Conservation (phyloP, 2,329 filamentous ascomycete species). For the Colletotrichum sp. region DNA sequence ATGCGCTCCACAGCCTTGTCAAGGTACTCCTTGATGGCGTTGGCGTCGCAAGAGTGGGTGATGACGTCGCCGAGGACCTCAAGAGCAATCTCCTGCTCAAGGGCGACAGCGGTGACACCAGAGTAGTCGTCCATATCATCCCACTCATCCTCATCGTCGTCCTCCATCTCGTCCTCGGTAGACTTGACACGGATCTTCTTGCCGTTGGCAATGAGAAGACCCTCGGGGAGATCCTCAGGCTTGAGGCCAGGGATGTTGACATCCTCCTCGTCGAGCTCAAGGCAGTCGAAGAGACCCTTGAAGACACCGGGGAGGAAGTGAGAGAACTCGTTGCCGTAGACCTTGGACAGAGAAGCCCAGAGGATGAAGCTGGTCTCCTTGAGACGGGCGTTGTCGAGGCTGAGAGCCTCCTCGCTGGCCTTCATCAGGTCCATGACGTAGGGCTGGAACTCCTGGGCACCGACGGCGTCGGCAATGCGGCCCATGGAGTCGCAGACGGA, state of each 20-base stretch:
- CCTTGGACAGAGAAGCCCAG: constrained; percentile 93
- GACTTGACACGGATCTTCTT: constrained; percentile 83
- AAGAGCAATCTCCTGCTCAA: constrained; percentile 97
- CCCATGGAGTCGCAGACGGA: constrained; percentile 93
- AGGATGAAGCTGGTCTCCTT: constrained; percentile 97
- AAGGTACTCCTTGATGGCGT: constrained; percentile 78
- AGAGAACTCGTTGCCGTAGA: constrained; percentile 85
- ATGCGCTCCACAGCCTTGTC: constrained; percentile 87
- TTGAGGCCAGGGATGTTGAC: constrained; percentile 79
- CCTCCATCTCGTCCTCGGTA: constrained; percentile 58
- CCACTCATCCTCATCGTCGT: constrained; percentile 77
- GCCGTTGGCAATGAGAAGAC: constrained; percentile 78
- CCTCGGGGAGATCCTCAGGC: constrained; percentile 46
- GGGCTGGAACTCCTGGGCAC: constrained; percentile 83
- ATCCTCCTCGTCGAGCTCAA: constrained; percentile 90
- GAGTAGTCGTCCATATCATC: constrained; percentile 85
- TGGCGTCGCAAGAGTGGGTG: constrained; percentile 80
- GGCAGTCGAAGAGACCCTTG: constrained; percentile 80
- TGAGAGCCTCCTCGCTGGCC: constrained; percentile 88
- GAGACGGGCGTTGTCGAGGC: constrained; percentile 86
- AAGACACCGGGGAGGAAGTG: constrained; percentile 81
- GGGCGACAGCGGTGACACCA: constrained; percentile 85
- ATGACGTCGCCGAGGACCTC: constrained; percentile 95
- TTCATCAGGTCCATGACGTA: constrained; percentile 92
- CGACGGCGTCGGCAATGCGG: constrained; percentile 89